phyloP scores from a whole-genome alignment of 2,329 filamentous ascomycete genomes.

The Penicillium corylophilum region DNA sequence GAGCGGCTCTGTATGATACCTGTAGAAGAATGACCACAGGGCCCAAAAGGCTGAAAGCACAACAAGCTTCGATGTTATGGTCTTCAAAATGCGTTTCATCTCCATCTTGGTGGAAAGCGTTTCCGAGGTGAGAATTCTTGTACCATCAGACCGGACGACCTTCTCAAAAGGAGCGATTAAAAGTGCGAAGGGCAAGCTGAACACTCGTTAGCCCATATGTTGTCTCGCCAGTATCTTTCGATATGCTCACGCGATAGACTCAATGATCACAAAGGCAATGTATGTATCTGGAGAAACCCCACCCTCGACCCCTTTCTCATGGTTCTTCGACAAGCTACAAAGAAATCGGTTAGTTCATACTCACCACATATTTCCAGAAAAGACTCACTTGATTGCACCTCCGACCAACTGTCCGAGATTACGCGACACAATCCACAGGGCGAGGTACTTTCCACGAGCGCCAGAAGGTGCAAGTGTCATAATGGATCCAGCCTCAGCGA shows the following conservation, averaged over 20 bases:
- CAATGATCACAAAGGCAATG: conserved; percentile 50
- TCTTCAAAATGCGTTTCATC: conserved; percentile 42
- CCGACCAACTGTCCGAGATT: conserved; percentile 51
- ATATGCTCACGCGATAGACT: conserved; percentile 42
- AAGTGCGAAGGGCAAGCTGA: conserved; percentile 46
- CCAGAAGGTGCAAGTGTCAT: conserved; percentile 50
- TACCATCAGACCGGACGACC: conserved; percentile 49
- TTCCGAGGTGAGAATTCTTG: conserved; percentile 44
- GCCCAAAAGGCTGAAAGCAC: conserved; percentile 44
- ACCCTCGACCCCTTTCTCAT: conserved; percentile 35
- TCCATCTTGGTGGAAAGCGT: conserved; percentile 42
- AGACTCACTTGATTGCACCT: conserved; percentile 46
- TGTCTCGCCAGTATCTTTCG: background rate
- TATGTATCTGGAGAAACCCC: conserved; percentile 49
- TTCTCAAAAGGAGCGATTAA: conserved; percentile 48
- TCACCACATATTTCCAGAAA: background rate
- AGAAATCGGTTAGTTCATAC: background rate
- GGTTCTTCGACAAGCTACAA: conserved; percentile 38
- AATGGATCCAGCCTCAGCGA: conserved; percentile 50
- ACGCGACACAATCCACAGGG: conserved; percentile 50
- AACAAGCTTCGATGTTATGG: conserved; percentile 42
- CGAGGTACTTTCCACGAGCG: conserved; percentile 50
- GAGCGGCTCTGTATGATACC: conserved; percentile 15
- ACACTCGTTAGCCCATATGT: background rate
- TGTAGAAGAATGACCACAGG: conserved; percentile 50